These are phyloP conservation scores for Terana coerulea DNA, from an alignment of 768 basidiomycete genomes.

Conservation along the genomic window DNA sequence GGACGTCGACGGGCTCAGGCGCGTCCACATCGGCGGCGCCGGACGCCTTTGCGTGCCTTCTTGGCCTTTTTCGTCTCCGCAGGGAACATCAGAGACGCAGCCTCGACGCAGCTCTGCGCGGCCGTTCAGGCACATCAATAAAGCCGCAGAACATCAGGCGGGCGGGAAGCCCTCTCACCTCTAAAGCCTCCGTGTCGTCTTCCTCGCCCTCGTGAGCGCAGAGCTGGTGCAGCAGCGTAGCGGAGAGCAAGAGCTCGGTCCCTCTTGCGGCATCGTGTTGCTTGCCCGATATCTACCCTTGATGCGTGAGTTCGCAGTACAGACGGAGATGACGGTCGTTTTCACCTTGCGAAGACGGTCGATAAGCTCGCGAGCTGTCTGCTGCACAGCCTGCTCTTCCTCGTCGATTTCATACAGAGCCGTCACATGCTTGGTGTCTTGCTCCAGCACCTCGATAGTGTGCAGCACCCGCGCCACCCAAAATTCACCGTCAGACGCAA, in stretches of 20 bases:
- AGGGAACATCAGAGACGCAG: conserved; percentile 51
- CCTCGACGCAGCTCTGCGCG: conserved; percentile 55
- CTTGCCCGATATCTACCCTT: conserved; percentile 32
- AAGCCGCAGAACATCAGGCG: conserved; percentile 1
- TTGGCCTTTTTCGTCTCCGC: conserved; percentile 31
- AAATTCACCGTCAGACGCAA: conserved; percentile 68
- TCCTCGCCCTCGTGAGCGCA: conserved; percentile 56
- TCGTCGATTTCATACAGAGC: conserved; percentile 50
- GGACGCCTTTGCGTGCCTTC: conserved; percentile 35
- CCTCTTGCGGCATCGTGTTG: conserved; percentile 60
- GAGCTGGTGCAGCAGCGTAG: conserved; percentile 68
- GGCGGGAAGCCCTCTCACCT: conserved; percentile 39
- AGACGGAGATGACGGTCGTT: conserved; percentile 4
- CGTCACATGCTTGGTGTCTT: conserved; percentile 65
- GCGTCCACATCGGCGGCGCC: conserved; percentile 29
- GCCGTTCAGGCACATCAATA: background rate
- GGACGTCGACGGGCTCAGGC: conserved; percentile 70
- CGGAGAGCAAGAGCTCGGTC: conserved; percentile 65
- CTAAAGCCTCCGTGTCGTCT: conserved; percentile 51
- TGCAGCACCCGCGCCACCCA: conserved; percentile 71
- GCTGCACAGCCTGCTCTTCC: conserved; percentile 44
- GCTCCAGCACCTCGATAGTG: conserved; percentile 53
- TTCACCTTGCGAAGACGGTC: conserved; percentile 43
- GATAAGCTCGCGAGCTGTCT: conserved; percentile 41
- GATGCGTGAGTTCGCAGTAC: background rate